A percentile compares a stretch with the other conserved stretches of the same genome.
These are phyloP conservation scores for Sporothrix sp. DNA, from an alignment of 2,329 filamentous ascomycete genomes.

Conservation along the genomic window DNA sequence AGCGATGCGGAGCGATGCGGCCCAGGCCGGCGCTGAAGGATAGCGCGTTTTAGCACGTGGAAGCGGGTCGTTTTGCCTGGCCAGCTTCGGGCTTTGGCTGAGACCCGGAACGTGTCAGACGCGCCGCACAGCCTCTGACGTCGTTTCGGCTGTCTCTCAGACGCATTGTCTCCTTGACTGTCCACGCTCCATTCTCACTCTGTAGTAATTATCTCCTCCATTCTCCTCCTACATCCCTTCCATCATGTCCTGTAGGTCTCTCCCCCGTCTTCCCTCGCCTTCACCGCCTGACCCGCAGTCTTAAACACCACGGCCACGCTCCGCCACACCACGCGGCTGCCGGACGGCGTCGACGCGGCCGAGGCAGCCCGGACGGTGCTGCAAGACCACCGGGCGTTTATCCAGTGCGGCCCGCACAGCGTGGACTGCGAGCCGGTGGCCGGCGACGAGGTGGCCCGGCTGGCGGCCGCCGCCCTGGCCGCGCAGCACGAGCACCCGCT, in stretches of 20 bases:
- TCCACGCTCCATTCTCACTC: too few species aligned
- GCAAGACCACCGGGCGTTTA: constrained; percentile 42
- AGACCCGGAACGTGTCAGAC: constrained; percentile 7
- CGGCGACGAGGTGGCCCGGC: constrained; percentile 20
- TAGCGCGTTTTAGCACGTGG: neutral
- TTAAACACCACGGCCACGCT: constrained; percentile 36
- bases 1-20: too few species aligned
- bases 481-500: constrained; percentile 13
- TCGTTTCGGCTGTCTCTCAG: neutral
- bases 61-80: too few species aligned
- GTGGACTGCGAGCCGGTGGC: constrained; percentile 31
- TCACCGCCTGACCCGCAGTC: constrained; percentile 6
- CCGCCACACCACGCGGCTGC: constrained; percentile 34
- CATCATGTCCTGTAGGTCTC: neutral
- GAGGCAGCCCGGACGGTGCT: constrained; percentile 38
- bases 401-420: constrained; percentile 44
- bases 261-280: neutral
- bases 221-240: neutral
- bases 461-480: constrained; percentile 24
- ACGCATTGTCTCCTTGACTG: too few species aligned
- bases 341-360: constrained; percentile 26
- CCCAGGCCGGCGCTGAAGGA: too few species aligned
- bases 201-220: neutral
- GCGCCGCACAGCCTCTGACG: neutral
- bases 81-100: neutral